Conservation (phyloP, 495 filamentous ascomycete genomes). For the Corynascus novoguineensis region DNA sequence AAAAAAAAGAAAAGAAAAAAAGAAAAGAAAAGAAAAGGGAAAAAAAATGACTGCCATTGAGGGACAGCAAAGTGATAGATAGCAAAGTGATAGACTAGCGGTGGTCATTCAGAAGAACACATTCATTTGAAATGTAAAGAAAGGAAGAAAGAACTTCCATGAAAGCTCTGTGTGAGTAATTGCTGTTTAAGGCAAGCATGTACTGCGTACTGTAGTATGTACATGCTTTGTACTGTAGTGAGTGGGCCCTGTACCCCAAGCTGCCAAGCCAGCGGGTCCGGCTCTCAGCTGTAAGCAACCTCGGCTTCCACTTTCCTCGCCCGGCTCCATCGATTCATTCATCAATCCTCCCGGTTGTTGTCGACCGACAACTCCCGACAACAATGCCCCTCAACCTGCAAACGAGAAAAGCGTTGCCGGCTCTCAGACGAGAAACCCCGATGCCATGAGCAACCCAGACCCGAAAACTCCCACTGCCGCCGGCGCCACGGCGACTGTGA, state of each 20-base stretch:
- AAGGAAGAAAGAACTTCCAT: too few relatives aligned
- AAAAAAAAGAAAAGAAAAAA: too few relatives aligned
- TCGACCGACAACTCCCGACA: not conserved
- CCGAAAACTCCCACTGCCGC: not conserved
- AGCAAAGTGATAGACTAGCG: too few relatives aligned
- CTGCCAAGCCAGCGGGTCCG: not conserved
- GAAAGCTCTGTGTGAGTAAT: too few relatives aligned
- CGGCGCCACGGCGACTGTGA: not conserved
- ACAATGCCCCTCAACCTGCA: slow-evolving; percentile 1
- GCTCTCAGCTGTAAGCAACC: slow-evolving; percentile 18
- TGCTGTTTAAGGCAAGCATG: not conserved
- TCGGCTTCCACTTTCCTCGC: slow-evolving; percentile 13
- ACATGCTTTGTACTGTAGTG: too few relatives aligned
- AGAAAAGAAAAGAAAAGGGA: too few relatives aligned
- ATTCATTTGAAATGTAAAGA: too few relatives aligned
- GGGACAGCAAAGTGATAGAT: too few relatives aligned
- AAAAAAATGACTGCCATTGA: too few relatives aligned
- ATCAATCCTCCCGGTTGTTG: not conserved
- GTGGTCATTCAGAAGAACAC: too few relatives aligned
- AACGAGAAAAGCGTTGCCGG: not conserved
- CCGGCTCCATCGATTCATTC: slow-evolving; percentile 1
- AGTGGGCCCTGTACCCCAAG: slow-evolving; percentile 3
- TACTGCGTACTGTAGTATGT: too few relatives aligned
- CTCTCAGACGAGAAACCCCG: not conserved
- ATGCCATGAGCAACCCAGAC: slow-evolving; percentile 10